phyloP scores from a whole-genome alignment of 1,284 basidiomycete genomes.

The Meira nashicola region DNA sequence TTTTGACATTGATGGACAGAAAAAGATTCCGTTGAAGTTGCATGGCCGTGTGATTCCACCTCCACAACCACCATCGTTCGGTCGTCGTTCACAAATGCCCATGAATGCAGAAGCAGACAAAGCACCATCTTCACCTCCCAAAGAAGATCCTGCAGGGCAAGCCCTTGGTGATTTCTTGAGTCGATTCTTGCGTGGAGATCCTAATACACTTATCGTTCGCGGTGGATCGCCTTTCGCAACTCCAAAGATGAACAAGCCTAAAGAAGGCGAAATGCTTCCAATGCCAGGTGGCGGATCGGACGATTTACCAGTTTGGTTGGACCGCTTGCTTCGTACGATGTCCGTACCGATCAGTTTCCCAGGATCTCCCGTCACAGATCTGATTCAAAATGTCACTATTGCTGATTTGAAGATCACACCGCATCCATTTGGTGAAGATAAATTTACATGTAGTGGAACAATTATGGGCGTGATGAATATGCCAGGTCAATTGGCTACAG shows the following conservation, averaged over 20 bases:
- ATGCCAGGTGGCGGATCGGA: slow-evolving; percentile 32
- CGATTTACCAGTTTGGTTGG: slow-evolving; percentile 38
- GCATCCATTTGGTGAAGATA: slow-evolving; percentile 42
- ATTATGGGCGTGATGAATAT: slow-evolving; percentile 42
- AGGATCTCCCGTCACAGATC: slow-evolving; percentile 40
- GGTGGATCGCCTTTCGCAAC: slow-evolving; percentile 39
- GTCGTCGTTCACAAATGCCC: neutral
- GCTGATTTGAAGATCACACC: slow-evolving; percentile 42
- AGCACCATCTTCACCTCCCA: too few species aligned
- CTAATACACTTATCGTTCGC: slow-evolving; percentile 41
- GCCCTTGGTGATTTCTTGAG: slow-evolving; percentile 43
- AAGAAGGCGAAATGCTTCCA: slow-evolving; percentile 9
- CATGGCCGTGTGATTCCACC: slow-evolving; percentile 40
- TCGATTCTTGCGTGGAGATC: slow-evolving; percentile 40
- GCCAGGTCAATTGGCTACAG: slow-evolving; percentile 38
- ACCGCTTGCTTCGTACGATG: slow-evolving; percentile 32
- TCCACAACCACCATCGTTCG: neutral
- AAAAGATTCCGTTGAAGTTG: slow-evolving; percentile 29
- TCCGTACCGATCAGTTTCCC: slow-evolving; percentile 45
- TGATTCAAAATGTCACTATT: slow-evolving; percentile 48
- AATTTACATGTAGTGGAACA: slow-evolving; percentile 41
- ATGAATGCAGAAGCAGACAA: neutral
- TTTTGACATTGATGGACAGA: slow-evolving; percentile 33
- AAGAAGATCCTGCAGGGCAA: slow-evolving; percentile 4
- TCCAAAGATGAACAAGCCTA: neutral